These are phyloP conservation scores for Leucogyrophana mollusca DNA, from an alignment of 768 basidiomycete species.

Conservation along the genomic window DNA sequence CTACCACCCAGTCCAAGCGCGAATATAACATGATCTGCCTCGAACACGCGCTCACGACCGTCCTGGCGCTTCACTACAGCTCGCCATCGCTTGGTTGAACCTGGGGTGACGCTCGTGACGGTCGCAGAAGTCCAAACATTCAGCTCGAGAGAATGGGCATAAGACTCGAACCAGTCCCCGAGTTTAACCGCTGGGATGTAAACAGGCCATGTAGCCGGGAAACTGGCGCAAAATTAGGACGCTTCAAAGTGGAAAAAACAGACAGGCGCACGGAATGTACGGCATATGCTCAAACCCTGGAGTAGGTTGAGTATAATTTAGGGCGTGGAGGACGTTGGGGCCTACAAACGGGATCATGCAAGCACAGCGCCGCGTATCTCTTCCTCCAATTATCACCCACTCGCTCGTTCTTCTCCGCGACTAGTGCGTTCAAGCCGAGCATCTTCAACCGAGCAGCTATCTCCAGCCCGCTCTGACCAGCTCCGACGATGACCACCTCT, in stretches of 20 bases:
- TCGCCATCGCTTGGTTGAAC: slow-evolving; percentile 5
- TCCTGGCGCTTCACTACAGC: slow-evolving; percentile 26
- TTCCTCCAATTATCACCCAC: slow-evolving; percentile 67
- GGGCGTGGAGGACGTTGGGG: slow-evolving; percentile 7
- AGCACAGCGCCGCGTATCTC: slow-evolving; percentile 61
- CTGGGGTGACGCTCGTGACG: background rate
- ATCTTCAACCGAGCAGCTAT: slow-evolving; percentile 56
- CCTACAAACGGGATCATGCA: slow-evolving; percentile 70
- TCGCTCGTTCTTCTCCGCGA: slow-evolving; percentile 64
- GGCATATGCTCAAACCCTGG: slow-evolving; percentile 20
- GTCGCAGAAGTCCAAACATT: slow-evolving; percentile 28
- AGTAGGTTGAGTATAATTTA: background rate
- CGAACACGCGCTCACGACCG: slow-evolving; percentile 23
- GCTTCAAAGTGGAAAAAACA: background rate
- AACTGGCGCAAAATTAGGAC: background rate
- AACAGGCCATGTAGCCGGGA: background rate
- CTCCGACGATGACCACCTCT: slow-evolving; percentile 55
- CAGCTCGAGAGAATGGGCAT: slow-evolving; percentile 28
- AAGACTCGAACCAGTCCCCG: slow-evolving; percentile 14
- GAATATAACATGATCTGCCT: slow-evolving; percentile 23
- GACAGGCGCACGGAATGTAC: slow-evolving; percentile 14
- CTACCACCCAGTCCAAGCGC: slow-evolving; percentile 34
- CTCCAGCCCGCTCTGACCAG: slow-evolving; percentile 60
- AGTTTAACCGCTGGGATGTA: slow-evolving; percentile 4
- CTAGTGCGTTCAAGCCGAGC: slow-evolving; percentile 44